Evolutionary conservation across 768 basidiomycete species (phyloP).

Genomic region (Kwoniella newhampshirensis): DNA sequence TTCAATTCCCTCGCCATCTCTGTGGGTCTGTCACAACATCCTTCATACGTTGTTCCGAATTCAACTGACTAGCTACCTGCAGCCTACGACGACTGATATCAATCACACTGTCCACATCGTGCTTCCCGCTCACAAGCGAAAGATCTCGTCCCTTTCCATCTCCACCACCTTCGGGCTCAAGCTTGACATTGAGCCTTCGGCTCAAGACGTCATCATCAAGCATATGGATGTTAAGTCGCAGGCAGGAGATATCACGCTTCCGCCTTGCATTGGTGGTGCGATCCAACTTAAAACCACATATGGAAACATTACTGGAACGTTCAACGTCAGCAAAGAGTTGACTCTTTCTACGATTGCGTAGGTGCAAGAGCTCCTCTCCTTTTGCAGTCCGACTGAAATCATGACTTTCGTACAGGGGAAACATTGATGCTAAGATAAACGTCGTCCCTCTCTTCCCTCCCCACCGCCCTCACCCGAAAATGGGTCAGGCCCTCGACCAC

Average conservation of each 20-base stretch:
- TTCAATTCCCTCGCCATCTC: conserved; percentile 13
- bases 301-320: conserved; percentile 30
- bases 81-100: conserved; percentile 4
- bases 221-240: conserved; percentile 18
- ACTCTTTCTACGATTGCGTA: conserved; percentile 29
- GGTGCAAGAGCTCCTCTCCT: not conserved
- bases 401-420: too few relatives aligned
- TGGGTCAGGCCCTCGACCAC: not conserved
- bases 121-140: conserved; percentile 6
- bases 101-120: conserved; percentile 25
- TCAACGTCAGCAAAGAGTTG: conserved; percentile 31
- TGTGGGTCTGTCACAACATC: conserved; percentile 7
- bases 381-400: too few relatives aligned
- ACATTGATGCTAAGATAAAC: conserved; percentile 37
- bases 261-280: conserved; percentile 9
- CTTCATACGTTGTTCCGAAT: not conserved
- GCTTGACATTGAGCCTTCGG: conserved; percentile 23
- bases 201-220: conserved; percentile 16
- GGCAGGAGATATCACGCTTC: conserved; percentile 21
- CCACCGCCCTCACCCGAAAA: conserved; percentile 12
- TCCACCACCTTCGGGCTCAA: conserved; percentile 10
- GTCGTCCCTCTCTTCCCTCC: conserved; percentile 22
- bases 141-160: conserved; percentile 20
- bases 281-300: conserved; percentile 20
- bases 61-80: not conserved